phyloP scores from a whole-genome alignment of 495 filamentous ascomycete species.

The Trichodelitschia bisporula region DNA sequence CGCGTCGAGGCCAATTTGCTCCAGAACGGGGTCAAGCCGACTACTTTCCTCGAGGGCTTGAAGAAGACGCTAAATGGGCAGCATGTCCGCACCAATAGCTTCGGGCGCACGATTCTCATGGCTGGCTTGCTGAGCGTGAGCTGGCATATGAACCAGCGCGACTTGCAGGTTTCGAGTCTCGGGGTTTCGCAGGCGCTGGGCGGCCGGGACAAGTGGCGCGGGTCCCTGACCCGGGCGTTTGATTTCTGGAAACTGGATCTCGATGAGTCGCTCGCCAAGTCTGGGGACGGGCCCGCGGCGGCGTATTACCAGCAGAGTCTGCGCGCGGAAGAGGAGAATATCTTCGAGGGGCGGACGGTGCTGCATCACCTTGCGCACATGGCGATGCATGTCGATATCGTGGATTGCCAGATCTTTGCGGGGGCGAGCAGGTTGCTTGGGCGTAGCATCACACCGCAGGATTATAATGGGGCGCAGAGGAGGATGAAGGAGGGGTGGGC shows the following conservation, averaged over 20 bases:
- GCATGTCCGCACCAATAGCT: slow-evolving; percentile 74
- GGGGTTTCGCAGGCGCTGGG: slow-evolving; percentile 57
- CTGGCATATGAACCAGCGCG: slow-evolving; percentile 96
- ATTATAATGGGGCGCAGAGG: slow-evolving; percentile 55
- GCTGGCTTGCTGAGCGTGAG: slow-evolving; percentile 77
- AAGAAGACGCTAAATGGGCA: slow-evolving; percentile 77
- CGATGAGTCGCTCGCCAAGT: slow-evolving; percentile 49
- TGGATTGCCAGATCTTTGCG: slow-evolving; percentile 93
- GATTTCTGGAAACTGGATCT: slow-evolving; percentile 92
- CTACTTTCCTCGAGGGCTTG: slow-evolving; percentile 74
- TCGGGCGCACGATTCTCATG: slow-evolving; percentile 91
- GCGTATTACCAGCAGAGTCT: slow-evolving; percentile 4
- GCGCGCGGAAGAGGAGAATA: slow-evolving; percentile 39
- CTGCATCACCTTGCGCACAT: slow-evolving; percentile 90
- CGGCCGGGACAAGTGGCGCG: slow-evolving; percentile 80
- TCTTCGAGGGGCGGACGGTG: slow-evolving; percentile 69
- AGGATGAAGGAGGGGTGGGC: slow-evolving; percentile 84
- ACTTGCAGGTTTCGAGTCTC: slow-evolving; percentile 79
- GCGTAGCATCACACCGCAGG: slow-evolving; percentile 56
- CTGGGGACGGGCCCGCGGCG: slow-evolving; percentile 16
- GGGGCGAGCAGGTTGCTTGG: slow-evolving; percentile 66
- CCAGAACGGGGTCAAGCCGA: slow-evolving; percentile 63
- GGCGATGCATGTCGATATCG: slow-evolving; percentile 93
- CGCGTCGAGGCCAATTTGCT: slow-evolving; percentile 63
- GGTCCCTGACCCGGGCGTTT: slow-evolving; percentile 66